Conservation (phyloP, 2,329 filamentous ascomycete genomes). For the Fusarium cicatricum region DNA sequence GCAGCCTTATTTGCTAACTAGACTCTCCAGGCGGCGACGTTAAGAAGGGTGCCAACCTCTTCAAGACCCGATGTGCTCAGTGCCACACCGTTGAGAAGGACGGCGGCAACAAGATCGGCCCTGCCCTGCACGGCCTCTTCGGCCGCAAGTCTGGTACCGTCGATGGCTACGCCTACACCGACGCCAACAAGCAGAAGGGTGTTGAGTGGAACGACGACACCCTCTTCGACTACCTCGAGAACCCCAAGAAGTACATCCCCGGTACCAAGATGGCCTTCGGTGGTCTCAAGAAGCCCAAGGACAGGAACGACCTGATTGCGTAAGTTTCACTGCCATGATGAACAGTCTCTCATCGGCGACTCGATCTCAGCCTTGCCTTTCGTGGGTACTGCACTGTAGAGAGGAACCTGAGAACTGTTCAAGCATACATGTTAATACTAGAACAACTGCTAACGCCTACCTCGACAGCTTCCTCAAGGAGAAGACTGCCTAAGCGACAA, state of each 20-base stretch:
- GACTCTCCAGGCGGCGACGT: slow-evolving; percentile 79
- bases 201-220: slow-evolving; percentile 87
- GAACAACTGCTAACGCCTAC: slow-evolving; percentile 37
- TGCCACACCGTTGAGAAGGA: slow-evolving; percentile 95
- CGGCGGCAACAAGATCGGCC: slow-evolving; percentile 98
- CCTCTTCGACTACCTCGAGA: slow-evolving; percentile 98
- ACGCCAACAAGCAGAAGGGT: slow-evolving; percentile 98
- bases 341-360: neutral
- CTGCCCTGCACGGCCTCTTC: slow-evolving; percentile 96
- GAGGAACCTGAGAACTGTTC: neutral
- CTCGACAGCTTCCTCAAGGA: slow-evolving; percentile 70
- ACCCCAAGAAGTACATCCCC: slow-evolving; percentile 99
- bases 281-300: slow-evolving; percentile 99
- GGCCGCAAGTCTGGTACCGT: slow-evolving; percentile 94
- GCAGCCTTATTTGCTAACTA: slow-evolving; percentile 41
- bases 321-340: slow-evolving; percentile 58
- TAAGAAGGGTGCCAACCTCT: slow-evolving; percentile 98
- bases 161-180: slow-evolving; percentile 95
- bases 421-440: neutral
- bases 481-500: slow-evolving; percentile 69
- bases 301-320: slow-evolving; percentile 98
- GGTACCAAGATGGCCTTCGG: slow-evolving; percentile 99
- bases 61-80: slow-evolving; percentile 98
- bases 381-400: neutral
- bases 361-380: too few species aligned